Conservation (phyloP, 169 alveolate genomes). For the Cryptosporidium bovis region DNA sequence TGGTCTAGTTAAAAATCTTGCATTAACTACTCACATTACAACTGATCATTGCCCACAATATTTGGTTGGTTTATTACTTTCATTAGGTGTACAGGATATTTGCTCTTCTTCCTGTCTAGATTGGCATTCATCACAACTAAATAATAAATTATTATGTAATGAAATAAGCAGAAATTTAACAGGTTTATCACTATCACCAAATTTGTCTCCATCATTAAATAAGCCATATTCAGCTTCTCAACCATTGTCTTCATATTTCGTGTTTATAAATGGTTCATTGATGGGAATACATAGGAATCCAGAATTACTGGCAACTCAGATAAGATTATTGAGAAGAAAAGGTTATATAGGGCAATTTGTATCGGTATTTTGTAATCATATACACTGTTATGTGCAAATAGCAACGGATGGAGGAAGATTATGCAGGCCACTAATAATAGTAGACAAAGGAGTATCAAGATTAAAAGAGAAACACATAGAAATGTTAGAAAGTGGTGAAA, state of each 20-base stretch:
- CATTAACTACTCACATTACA: conserved; percentile 98
- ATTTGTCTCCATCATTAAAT: conserved; percentile 73
- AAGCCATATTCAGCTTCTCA: conserved; percentile 74
- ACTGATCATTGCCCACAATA: conserved; percentile 91
- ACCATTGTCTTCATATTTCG: conserved; percentile 82
- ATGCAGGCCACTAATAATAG: conserved; percentile 97
- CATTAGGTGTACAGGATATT: conserved; percentile 85
- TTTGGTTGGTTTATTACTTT: conserved; percentile 78
- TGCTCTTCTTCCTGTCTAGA: conserved; percentile 81
- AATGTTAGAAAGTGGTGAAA: conserved; percentile 84
- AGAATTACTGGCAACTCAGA: conserved; percentile 86
- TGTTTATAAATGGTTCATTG: conserved; percentile 95
- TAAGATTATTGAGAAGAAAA: conserved; percentile 93
- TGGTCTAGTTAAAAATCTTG: conserved; percentile 98
- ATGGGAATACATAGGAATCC: conserved; percentile 94
- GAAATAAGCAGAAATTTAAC: not conserved
- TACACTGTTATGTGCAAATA: conserved; percentile 92
- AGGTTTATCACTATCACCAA: conserved; percentile 77
- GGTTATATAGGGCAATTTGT: conserved; percentile 97
- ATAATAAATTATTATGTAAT: not conserved
- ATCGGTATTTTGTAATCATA: conserved; percentile 92
- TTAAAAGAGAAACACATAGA: conserved; percentile 80
- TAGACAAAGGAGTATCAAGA: conserved; percentile 92
- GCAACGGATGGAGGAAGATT: conserved; percentile 99
- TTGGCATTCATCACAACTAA: conserved; percentile 37